Base-by-base conservation (phyloP, 1,139 yeast species). In the Hemisphaericaspora subhashii region DNA sequence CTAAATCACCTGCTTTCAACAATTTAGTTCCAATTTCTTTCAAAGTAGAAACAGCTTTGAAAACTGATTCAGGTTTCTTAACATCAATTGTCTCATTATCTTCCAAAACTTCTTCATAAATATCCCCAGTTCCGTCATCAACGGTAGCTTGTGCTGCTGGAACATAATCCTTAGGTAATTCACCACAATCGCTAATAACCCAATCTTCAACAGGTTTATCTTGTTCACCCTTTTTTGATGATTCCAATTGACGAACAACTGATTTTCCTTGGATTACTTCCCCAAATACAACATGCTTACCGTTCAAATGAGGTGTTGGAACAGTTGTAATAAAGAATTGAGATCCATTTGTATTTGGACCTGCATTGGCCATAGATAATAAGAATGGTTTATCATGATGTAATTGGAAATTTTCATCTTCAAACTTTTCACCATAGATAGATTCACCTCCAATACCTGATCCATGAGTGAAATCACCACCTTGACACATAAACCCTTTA, bases 201-300 rank as follows among this genome's bases (percentile, higher is more conserved):
- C 89, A 85, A 31, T 79, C 83, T 40, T 72, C 66, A 16, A 64
- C 56, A 34, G 96, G 95, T 51, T 70, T 74, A 57, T 87, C 95
- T 29, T 72, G 68, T 2, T 66, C 67, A 38, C 75, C 83, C 31
- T 87, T 84, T 47, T 78, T 78, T 36, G 75, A 69, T 55, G 80
- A 74, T 66, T 92, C 98, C 42, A 92, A 72, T 48, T 74, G 71
- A 53, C 95, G 81, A 20, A 88, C 89, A 24, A 89, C 64, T 9
- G 92, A 79, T 60, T 85, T 87, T 35, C 98, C 98, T 39, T 81
- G 75, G 35, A 88, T 62, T 16, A 92, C 89, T 60, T 84, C 80
- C 45, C 99, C 99, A 60, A 92, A 94, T 7, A 92, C 97, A 40
- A 90, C 98, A 62, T 94, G 98, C 64, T 92, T 90, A 33, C 94